Evolutionary conservation across 306 rosid genomes (phyloP).

Genomic region (Fagus crenata): DNA sequence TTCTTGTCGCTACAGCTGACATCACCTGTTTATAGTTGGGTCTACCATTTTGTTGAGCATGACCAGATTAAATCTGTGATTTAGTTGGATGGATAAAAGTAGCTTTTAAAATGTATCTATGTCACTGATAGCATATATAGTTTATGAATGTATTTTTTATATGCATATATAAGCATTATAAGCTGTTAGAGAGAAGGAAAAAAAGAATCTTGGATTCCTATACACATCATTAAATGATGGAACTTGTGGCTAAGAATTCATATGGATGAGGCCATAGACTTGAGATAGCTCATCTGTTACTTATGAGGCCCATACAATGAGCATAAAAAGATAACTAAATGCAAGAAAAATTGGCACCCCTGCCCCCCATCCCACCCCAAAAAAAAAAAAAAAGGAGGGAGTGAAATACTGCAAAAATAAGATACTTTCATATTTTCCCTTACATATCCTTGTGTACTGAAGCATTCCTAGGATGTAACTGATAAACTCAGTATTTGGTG

Average conservation of each 20-base stretch:
- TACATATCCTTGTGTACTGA: not conserved
- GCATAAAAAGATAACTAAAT: not conserved
- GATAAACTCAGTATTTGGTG: not conserved
- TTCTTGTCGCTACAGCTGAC: not conserved
- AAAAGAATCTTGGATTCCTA: not conserved
- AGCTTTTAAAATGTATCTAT: not conserved
- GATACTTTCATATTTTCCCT: not conserved
- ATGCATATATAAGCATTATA: not conserved
- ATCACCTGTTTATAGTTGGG: not conserved
- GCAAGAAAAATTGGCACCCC: too few relatives aligned
- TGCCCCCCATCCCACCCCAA: too few relatives aligned
- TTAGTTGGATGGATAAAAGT: not conserved
- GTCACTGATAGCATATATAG: not conserved
- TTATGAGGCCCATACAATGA: not conserved
- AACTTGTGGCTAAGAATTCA: not conserved
- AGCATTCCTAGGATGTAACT: constrained; percentile 3
- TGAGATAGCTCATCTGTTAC: not conserved
- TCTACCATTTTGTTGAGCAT: not conserved
- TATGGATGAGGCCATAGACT: not conserved
- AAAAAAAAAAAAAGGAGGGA: too few relatives aligned
- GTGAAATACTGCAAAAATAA: too few relatives aligned
- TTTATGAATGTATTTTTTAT: not conserved
- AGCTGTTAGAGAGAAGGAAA: not conserved
- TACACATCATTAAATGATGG: not conserved
- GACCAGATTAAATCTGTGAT: not conserved